A percentile compares a stretch with the other conserved stretches of the same genome.
These are phyloP conservation scores for Lepidium aucheri DNA, from an alignment of 345 rosid species.

Conservation along the genomic window DNA sequence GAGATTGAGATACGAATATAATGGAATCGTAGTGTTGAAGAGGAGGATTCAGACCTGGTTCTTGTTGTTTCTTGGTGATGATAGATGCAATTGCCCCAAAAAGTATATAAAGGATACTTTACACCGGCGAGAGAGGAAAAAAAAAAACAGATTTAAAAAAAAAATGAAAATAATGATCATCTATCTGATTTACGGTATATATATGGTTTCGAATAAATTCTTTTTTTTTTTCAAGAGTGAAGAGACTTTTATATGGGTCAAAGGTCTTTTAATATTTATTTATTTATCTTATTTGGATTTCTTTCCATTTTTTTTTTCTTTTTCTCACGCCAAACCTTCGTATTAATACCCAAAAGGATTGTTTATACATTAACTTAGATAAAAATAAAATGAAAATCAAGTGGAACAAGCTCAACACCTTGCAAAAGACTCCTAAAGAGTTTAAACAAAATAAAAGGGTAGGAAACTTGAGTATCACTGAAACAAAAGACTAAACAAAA, in stretches of 20 bases:
- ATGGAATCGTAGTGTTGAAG: background rate
- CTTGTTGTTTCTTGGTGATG: background rate
- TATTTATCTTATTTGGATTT: background rate
- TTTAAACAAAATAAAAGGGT: too few relatives aligned
- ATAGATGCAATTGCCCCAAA: background rate
- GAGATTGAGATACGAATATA: background rate
- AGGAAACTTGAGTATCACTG: too few relatives aligned
- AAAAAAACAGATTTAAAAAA: background rate
- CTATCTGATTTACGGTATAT: background rate
- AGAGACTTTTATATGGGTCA: background rate
- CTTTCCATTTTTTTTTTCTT: too few relatives aligned
- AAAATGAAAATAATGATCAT: background rate
- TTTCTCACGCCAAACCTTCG: too few relatives aligned
- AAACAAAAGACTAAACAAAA: too few relatives aligned
- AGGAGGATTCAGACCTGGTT: constrained; percentile 18
- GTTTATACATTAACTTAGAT: too few relatives aligned
- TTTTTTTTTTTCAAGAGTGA: background rate
- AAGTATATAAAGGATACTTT: background rate
- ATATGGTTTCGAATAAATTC: background rate
- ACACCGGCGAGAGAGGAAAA: background rate
- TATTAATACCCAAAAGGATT: too few relatives aligned
- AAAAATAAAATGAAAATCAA: too few relatives aligned
- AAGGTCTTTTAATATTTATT: background rate
- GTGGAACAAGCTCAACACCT: too few relatives aligned
- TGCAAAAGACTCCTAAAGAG: too few relatives aligned